phyloP scores from a whole-genome alignment of 768 basidiomycete species.

The Mycena sanguinolenta region DNA sequence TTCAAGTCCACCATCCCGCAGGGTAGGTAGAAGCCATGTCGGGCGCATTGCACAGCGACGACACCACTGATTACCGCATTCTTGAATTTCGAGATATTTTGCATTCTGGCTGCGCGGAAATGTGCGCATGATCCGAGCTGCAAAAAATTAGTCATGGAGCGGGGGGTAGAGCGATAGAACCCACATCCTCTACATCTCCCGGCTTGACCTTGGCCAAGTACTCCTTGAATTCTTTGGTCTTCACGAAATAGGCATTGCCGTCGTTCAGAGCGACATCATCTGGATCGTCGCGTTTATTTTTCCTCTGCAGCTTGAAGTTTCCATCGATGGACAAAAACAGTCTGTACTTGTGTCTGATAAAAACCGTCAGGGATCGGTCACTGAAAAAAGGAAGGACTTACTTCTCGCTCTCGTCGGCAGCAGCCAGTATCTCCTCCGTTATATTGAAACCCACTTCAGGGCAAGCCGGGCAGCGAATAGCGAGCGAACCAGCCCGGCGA shows the following conservation, averaged over 20 bases:
- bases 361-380: background rate
- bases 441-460: background rate
- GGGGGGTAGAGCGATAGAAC: too few species aligned
- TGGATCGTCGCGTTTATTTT: background rate
- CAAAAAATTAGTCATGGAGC: background rate
- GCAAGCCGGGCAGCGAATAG: background rate
- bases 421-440: background rate
- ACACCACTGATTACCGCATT: background rate
- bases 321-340: background rate
- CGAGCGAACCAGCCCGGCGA: background rate
- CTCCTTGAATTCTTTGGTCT: background rate
- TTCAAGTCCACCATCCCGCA: conserved; percentile 43
- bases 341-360: background rate
- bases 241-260: background rate
- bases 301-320: background rate
- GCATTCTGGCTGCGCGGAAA: background rate
- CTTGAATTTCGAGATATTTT: background rate
- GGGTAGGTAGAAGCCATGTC: conserved; percentile 41
- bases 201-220: background rate
- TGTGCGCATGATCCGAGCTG: background rate
- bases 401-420: background rate
- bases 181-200: background rate
- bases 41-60: conserved; percentile 41
- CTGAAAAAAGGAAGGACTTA: background rate
- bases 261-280: background rate